Conservation (phyloP, 306 rosid species). For the Vachellia pachyceras region DNA sequence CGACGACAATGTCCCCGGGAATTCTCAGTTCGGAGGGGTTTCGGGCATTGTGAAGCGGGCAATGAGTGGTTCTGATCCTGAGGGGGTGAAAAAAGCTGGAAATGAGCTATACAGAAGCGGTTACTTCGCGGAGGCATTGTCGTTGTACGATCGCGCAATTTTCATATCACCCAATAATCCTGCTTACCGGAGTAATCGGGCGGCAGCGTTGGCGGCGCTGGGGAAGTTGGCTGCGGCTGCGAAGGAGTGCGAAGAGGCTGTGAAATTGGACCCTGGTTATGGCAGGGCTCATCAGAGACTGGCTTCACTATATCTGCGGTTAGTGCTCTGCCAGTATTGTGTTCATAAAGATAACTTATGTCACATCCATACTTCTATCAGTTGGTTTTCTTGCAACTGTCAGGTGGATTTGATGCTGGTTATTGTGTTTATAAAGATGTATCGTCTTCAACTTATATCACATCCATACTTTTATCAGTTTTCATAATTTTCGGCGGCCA, state of each 20-base stretch:
- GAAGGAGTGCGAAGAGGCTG: constrained; percentile 85
- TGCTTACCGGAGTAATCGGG: constrained; percentile 77
- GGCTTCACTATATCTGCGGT: constrained; percentile 86
- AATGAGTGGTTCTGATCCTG: constrained; percentile 59
- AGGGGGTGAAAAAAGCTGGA: constrained; percentile 69
- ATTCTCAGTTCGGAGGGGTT: constrained; percentile 36
- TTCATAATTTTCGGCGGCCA: not conserved
- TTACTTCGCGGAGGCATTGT: constrained; percentile 68
- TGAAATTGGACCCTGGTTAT: constrained; percentile 70
- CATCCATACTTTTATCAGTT: not conserved
- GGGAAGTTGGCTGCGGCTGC: constrained; percentile 80
- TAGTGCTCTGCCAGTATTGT: constrained; percentile 9
- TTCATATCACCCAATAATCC: constrained; percentile 70
- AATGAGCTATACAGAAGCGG: constrained; percentile 71
- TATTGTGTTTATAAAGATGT: no score
- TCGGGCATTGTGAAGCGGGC: constrained; percentile 35
- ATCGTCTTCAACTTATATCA: no score
- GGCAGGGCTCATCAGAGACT: constrained; percentile 86
- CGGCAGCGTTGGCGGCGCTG: constrained; percentile 80
- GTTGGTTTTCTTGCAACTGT: constrained; percentile 16
- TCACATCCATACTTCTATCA: not conserved
- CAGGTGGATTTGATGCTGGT: not conserved
- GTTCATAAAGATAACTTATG: not conserved
- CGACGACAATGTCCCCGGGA: constrained; percentile 38
- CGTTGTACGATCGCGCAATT: constrained; percentile 83